Conservation (phyloP, 1,284 basidiomycete genomes). For the Bjerkandera adusta region DNA sequence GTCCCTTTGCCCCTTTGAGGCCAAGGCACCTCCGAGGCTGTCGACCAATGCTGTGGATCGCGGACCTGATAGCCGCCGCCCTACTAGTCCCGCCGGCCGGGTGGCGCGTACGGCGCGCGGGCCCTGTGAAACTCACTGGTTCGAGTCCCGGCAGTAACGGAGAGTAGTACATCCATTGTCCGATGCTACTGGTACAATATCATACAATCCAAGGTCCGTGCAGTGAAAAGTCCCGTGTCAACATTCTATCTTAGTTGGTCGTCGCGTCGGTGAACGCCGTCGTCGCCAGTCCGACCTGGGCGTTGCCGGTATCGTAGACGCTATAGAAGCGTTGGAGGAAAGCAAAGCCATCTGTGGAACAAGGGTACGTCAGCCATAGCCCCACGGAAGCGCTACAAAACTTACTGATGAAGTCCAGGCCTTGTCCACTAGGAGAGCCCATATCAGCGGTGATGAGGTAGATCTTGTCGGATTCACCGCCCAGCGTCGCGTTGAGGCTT, state of each 20-base stretch:
- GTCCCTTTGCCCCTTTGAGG: too few species aligned
- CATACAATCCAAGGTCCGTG: neutral
- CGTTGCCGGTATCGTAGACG: conserved; percentile 58
- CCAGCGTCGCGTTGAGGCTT: conserved; percentile 46
- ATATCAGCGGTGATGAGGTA: conserved; percentile 51
- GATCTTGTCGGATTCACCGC: conserved; percentile 45
- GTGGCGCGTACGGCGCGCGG: too few species aligned
- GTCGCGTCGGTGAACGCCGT: conserved; percentile 41
- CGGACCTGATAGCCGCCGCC: too few species aligned
- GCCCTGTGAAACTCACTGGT: too few species aligned
- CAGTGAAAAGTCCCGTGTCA: neutral
- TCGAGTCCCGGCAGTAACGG: too few species aligned
- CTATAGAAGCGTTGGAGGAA: conserved; percentile 63
- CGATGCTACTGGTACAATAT: neutral
- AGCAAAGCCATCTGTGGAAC: conserved; percentile 30
- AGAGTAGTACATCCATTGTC: neutral
- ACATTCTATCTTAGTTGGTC: conserved; percentile 35
- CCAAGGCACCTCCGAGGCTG: too few species aligned
- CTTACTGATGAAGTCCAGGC: conserved; percentile 39
- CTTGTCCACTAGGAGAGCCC: conserved; percentile 37
- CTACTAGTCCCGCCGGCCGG: too few species aligned
- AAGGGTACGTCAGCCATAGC: conserved; percentile 7
- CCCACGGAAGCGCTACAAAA: conserved; percentile 1
- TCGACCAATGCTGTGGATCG: too few species aligned
- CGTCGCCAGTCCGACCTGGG: conserved; percentile 43